A percentile compares a stretch with the other conserved stretches of the same genome.
These are phyloP conservation scores for Colletotrichum caudatum DNA, from an alignment of 2,329 filamentous ascomycete species.

Conservation along the genomic window DNA sequence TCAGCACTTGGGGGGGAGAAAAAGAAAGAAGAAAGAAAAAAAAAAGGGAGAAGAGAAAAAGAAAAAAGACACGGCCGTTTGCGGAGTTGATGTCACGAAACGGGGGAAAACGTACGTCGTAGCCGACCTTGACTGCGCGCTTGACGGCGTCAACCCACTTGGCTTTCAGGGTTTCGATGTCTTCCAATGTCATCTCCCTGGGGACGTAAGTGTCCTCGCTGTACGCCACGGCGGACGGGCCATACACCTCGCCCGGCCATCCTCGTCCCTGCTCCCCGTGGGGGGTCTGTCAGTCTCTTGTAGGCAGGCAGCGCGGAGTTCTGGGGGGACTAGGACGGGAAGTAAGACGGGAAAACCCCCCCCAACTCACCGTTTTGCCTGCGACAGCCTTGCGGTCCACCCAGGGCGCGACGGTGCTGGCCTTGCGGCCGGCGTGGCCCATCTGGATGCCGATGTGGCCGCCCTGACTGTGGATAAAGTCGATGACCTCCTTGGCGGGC, in stretches of 20 bases:
- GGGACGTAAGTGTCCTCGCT: conserved; percentile 48
- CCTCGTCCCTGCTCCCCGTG: conserved; percentile 46
- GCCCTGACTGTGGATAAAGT: conserved; percentile 76
- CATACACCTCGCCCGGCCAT: conserved; percentile 57
- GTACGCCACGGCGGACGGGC: conserved; percentile 44
- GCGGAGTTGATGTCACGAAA: background rate
- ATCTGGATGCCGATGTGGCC: conserved; percentile 77
- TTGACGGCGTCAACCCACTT: conserved; percentile 67
- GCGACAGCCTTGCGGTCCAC: conserved; percentile 65
- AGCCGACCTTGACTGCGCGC: conserved; percentile 71
- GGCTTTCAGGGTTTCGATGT: conserved; percentile 73
- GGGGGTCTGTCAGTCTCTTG: background rate
- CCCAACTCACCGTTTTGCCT: conserved; percentile 50
- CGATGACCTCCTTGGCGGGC: conserved; percentile 67
- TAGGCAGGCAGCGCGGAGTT: background rate
- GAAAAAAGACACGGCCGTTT: background rate
- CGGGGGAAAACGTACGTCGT: conserved; percentile 58
- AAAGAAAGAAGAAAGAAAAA: no score
- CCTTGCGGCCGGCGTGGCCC: conserved; percentile 75
- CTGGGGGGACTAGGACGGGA: background rate
- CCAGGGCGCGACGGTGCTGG: conserved; percentile 67
- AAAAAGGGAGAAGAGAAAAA: no score
- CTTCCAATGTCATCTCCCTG: conserved; percentile 70
- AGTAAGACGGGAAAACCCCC: no score
- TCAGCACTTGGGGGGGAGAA: background rate